phyloP scores from a whole-genome alignment of 2,329 filamentous ascomycete species.

The Aspergillus brasiliensis region DNA sequence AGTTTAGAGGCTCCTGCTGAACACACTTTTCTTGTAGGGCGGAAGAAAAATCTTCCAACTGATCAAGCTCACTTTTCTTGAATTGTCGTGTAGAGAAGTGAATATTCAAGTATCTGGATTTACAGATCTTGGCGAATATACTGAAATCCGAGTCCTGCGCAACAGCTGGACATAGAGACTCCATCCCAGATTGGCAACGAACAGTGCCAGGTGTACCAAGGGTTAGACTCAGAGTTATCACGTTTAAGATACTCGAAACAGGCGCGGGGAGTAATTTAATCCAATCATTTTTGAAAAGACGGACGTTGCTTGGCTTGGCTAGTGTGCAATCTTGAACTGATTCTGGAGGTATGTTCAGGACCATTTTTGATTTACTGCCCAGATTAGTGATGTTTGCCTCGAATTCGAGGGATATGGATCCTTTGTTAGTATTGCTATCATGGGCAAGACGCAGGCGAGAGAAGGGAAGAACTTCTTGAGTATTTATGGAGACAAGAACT shows the following conservation, averaged over 20 bases:
- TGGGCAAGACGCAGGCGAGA: conserved; percentile 21
- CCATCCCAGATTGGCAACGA: conserved; percentile 17
- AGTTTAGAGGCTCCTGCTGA: conserved; percentile 14
- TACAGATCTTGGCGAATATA: conserved; percentile 21
- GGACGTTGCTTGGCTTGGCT: conserved; percentile 15
- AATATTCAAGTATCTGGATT: conserved; percentile 20
- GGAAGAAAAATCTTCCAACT: conserved; percentile 15
- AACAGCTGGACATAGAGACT: conserved; percentile 15
- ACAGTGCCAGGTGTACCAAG: conserved; percentile 17
- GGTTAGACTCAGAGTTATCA: conserved; percentile 19
- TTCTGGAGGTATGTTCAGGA: conserved; percentile 19
- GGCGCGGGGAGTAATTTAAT: conserved; percentile 14
- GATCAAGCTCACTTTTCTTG: conserved; percentile 16
- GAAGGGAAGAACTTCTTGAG: conserved; percentile 14
- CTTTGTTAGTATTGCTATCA: conserved; percentile 18
- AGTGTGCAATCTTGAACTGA: conserved; percentile 18
- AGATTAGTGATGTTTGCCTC: conserved; percentile 20
- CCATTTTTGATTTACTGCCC: conserved; percentile 16
- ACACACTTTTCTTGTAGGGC: conserved; percentile 17
- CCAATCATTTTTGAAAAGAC: conserved; percentile 16
- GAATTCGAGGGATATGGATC: conserved; percentile 22
- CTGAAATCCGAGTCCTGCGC: conserved; percentile 13
- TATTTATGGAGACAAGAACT: conserved; percentile 19
- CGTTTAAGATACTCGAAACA: conserved; percentile 18
- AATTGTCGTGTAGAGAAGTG: conserved; percentile 22